phyloP scores from a whole-genome alignment of 108 stramenopile genomes.

The Pseudonitzschia pungens region DNA sequence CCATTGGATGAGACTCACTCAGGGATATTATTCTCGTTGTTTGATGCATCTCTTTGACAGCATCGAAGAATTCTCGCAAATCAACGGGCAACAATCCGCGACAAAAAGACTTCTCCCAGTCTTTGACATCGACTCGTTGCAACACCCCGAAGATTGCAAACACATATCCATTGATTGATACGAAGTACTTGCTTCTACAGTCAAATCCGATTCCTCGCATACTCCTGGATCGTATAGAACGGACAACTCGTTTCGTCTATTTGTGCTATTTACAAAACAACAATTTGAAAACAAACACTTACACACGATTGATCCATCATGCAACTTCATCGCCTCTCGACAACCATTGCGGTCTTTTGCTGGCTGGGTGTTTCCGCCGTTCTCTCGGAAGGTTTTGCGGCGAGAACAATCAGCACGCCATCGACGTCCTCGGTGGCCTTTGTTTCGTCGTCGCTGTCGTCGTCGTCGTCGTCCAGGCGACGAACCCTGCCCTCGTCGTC shows the following conservation, averaged over 20 bases:
- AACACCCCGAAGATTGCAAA: too few species aligned
- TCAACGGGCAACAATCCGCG: too few species aligned
- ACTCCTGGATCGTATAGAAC: too few species aligned
- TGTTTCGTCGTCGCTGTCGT: background rate
- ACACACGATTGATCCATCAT: background rate
- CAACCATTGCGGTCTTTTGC: background rate
- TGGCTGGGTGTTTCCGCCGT: conserved; percentile 16
- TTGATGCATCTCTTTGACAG: background rate
- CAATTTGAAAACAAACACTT: too few species aligned
- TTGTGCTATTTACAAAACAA: too few species aligned
- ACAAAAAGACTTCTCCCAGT: too few species aligned
- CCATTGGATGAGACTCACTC: conserved; percentile 3
- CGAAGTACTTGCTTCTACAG: too few species aligned
- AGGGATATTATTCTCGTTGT: background rate
- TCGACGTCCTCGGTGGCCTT: background rate
- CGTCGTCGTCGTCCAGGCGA: background rate
- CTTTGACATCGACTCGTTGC: too few species aligned
- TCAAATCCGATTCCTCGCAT: too few species aligned
- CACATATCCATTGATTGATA: too few species aligned
- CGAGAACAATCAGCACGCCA: background rate
- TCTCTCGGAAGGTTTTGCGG: conserved; percentile 10
- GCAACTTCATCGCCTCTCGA: background rate
- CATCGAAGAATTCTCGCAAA: background rate
- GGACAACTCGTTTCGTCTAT: too few species aligned
- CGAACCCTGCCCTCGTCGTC: background rate